Conservation (phyloP, 2,329 filamentous ascomycete genomes). For the Diaporthe nobilis region DNA sequence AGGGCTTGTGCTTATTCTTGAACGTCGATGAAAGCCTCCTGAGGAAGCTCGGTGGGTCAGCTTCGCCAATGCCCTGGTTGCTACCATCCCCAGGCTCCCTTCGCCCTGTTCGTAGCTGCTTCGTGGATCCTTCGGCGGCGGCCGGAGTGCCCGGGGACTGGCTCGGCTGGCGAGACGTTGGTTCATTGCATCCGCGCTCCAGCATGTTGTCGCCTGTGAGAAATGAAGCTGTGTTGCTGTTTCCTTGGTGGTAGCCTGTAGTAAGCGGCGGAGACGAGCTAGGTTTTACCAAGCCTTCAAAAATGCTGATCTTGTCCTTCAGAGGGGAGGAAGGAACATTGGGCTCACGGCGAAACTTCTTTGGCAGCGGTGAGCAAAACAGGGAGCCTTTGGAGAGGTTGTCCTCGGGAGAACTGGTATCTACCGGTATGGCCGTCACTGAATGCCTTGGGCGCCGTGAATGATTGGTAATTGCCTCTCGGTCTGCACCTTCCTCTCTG, state of each 20-base stretch:
- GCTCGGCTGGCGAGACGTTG: not conserved
- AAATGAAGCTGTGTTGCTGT: not conserved
- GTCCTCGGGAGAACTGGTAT: not conserved
- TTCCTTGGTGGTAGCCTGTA: not conserved
- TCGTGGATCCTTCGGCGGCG: not conserved
- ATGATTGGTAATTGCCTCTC: not conserved
- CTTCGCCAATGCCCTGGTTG: not conserved
- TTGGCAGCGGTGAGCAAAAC: constrained; percentile 19
- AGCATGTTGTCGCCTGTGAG: not conserved
- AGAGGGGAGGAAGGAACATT: not conserved
- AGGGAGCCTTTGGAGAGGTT: not conserved
- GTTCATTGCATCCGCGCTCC: not conserved
- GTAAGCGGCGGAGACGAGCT: not conserved
- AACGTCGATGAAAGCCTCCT: constrained; percentile 30
- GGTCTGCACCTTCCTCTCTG: not conserved
- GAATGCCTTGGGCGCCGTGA: not conserved
- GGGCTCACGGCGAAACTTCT: constrained; percentile 19
- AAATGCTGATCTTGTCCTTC: constrained; percentile 36
- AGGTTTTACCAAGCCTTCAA: constrained; percentile 37
- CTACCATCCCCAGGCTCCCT: not conserved
- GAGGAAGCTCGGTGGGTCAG: not conserved
- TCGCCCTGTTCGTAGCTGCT: not conserved
- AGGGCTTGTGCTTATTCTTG: constrained; percentile 3
- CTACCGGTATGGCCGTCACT: not conserved
- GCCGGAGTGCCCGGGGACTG: constrained; percentile 4